These are phyloP conservation scores for Astrothelium subdiscretum DNA, from an alignment of 495 filamentous ascomycete genomes.

Conservation along the genomic window DNA sequence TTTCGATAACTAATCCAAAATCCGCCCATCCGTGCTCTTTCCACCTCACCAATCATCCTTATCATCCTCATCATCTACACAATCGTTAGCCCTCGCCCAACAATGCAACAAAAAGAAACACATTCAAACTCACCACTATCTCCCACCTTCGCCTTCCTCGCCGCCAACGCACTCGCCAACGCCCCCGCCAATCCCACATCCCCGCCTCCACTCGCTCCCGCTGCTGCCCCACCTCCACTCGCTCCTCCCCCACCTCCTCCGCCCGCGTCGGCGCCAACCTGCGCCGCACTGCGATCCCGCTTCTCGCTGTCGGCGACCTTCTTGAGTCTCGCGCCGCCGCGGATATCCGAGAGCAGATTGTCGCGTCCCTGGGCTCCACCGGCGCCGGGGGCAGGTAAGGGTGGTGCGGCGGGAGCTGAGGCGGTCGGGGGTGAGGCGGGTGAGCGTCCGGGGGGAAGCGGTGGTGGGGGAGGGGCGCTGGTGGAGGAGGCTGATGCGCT, in stretches of 20 bases:
- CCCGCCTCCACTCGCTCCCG: constrained; percentile 23
- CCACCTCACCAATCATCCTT: constrained; percentile 20
- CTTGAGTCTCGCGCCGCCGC: constrained; percentile 56
- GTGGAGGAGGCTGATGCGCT: constrained; percentile 13
- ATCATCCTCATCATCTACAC: constrained; percentile 22
- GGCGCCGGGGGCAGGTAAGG: constrained; percentile 32
- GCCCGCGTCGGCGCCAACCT: constrained; percentile 35
- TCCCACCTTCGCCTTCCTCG: constrained; percentile 79
- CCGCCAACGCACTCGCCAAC: constrained; percentile 71
- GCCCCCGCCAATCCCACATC: constrained; percentile 65
- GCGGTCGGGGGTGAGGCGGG: not conserved
- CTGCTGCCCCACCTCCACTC: constrained; percentile 39
- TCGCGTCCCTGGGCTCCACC: constrained; percentile 39
- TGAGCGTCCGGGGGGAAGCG: constrained; percentile 49
- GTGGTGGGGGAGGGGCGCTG: constrained; percentile 48
- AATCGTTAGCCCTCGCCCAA: constrained; percentile 4
- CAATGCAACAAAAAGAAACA: not conserved
- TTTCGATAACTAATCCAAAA: not conserved
- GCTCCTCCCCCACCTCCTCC: constrained; percentile 26
- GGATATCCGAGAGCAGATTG: constrained; percentile 72
- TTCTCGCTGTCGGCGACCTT: constrained; percentile 71
- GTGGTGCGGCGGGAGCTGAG: constrained; percentile 37
- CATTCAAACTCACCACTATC: constrained; percentile 63
- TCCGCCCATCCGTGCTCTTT: not conserved
- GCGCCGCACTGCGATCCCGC: constrained; percentile 65